These are phyloP conservation scores for Phoma sp. DNA, from an alignment of 2,329 filamentous ascomycete species.

Conservation along the genomic window DNA sequence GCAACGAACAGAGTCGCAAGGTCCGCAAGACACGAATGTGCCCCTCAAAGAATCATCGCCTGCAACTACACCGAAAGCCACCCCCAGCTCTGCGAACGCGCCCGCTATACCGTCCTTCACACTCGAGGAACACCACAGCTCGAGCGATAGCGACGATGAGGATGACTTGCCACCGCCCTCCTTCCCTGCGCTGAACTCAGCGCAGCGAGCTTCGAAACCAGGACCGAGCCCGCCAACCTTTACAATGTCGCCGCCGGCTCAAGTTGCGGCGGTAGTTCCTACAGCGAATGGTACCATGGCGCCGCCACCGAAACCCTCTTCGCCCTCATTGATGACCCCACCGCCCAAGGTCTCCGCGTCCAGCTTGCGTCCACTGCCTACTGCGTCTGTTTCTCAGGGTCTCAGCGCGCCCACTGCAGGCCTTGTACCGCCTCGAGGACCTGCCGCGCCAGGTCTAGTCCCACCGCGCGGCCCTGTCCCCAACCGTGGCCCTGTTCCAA, in stretches of 20 bases:
- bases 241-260: conserved; percentile 24
- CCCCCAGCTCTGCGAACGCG: conserved; percentile 19
- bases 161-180: conserved; percentile 49
- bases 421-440: conserved; percentile 24
- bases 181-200: conserved; percentile 55
- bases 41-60: conserved; percentile 25
- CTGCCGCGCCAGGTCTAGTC: conserved; percentile 22
- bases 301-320: conserved; percentile 41
- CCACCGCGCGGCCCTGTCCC: conserved; percentile 57
- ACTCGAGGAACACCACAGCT: conserved; percentile 42
- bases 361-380: conserved; percentile 43
- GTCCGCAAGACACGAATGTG: conserved; percentile 3
- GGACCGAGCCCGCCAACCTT: conserved; percentile 15
- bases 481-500: conserved; percentile 52
- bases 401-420: conserved; percentile 24
- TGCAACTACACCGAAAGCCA: conserved; percentile 43
- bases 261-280: conserved; percentile 21
- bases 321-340: conserved; percentile 41
- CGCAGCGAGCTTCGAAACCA: conserved; percentile 49
- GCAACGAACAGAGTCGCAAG: conserved; percentile 23
- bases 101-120: conserved; percentile 44
- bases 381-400: conserved; percentile 33
- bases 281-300: conserved; percentile 40
- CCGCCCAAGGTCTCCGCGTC: conserved; percentile 47
- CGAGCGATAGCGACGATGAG: conserved; percentile 36